Conservation (phyloP, 2,329 filamentous ascomycete species). For the Coniochaeta sp. region DNA sequence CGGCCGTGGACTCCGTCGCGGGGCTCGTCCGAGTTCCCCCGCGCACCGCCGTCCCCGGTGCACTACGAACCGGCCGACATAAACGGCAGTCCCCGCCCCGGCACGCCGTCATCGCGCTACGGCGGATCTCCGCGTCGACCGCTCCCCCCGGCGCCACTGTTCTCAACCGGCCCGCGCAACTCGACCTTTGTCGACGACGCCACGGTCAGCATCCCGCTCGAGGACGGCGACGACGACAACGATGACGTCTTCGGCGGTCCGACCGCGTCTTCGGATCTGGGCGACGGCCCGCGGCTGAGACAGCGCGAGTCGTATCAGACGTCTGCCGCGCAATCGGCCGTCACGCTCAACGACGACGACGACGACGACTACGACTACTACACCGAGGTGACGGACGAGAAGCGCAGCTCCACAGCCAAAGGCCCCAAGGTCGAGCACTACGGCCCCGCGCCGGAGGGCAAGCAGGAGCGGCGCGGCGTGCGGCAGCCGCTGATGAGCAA, state of each 20-base stretch:
- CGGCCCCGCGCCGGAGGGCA: slow-evolving; percentile 77
- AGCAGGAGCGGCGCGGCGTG: slow-evolving; percentile 81
- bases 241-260: slow-evolving; percentile 69
- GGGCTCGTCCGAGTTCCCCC: slow-evolving; percentile 53
- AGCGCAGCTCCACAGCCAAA: not conserved
- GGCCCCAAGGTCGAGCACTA: slow-evolving; percentile 69
- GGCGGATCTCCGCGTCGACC: slow-evolving; percentile 81
- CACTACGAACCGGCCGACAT: slow-evolving; percentile 82
- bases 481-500: slow-evolving; percentile 81
- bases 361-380: slow-evolving; percentile 19
- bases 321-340: slow-evolving; percentile 32
- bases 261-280: slow-evolving; percentile 32
- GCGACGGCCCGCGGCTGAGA: slow-evolving; percentile 30
- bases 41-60: slow-evolving; percentile 63
- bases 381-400: slow-evolving; percentile 5
- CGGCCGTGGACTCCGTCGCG: slow-evolving; percentile 52
- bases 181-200: slow-evolving; percentile 58
- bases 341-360: slow-evolving; percentile 42
- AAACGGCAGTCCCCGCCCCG: slow-evolving; percentile 83
- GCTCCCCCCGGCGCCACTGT: slow-evolving; percentile 73
- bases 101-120: slow-evolving; percentile 84
- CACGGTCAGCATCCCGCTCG: slow-evolving; percentile 65
- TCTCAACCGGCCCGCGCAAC: slow-evolving; percentile 49
- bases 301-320: slow-evolving; percentile 52
- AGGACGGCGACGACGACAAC: slow-evolving; percentile 49